Base-by-base conservation (phyloP, 2,329 filamentous ascomycete genomes). In the Dothiorella sarmentorum region DNA sequence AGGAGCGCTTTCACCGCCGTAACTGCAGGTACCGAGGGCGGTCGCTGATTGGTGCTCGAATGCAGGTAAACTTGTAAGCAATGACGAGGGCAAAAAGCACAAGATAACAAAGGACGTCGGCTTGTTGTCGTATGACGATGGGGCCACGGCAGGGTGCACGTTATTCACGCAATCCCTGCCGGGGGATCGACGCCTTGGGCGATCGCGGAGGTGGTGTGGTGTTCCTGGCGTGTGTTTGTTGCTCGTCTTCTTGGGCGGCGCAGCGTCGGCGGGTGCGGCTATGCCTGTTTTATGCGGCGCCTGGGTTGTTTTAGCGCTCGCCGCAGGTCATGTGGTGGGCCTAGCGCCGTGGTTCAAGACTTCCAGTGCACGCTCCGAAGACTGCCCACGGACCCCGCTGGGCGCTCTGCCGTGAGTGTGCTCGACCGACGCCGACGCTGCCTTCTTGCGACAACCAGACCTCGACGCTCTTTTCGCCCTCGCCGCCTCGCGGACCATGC, bases 251-350 rank as follows among this genome's bases (percentile, higher is more conserved):
- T n/a, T n/a, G n/a, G n/a, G n/a, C n/a, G n/a, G n/a, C n/a, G n/a
- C n/a, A n/a, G n/a, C n/a, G n/a, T n/a, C n/a, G n/a, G n/a, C n/a
- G n/a, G n/a, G n/a, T n/a, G n/a, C n/a, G n/a, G 29, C 29, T 13
- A 13, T 31, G 29, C 10, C 29, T 29, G 29, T 22, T 24, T 18
- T 27, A 29, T 33, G 45, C 27, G 45, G 45, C 47, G 47, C 47
- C 38, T n/a, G n/a, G n/a, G n/a, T 52, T 52, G 47, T 52, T 52
- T 52, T 52, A 52, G 47, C 35, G 47, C 47, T 37, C 33, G 33
- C 43, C 31, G 47, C 31, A 26, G 33, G 31, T 37, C 47, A 52
- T 44, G 42, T 44, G 42, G 20, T 27, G 38, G 38, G 38, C 38
- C 38, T 47, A 47, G 43, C 17, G 33, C 20, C 47, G 47, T 52